Evolutionary conservation across 2,329 filamentous ascomycete species (phyloP), one percentile per base, ranked within the genome.

Genomic region (Claviceps cyperi): DNA sequence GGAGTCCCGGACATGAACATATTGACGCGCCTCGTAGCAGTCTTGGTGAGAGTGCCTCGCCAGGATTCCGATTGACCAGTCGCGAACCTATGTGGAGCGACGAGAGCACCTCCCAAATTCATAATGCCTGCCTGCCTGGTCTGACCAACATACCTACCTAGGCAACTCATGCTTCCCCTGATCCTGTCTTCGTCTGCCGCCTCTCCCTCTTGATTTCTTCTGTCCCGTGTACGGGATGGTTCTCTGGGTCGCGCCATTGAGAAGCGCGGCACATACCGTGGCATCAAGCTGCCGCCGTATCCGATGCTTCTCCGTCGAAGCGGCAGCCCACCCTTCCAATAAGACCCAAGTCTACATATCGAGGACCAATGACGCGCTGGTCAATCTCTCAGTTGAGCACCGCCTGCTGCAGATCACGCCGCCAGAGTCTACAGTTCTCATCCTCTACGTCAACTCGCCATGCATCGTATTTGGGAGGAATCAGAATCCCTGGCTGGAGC

Each of bases 401-500:
- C 83, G 86, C 64, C 81, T 98, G 32, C 78, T 97, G 7, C 80
- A 86, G 59, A 80, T 80, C 50, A 83, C 84, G 0, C 77, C 82
- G 1, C 72, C 80, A 6, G 77, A 84, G 53, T 88, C 88, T 13
- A 83, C 78, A 14, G 68, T 97, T 47, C 77, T 97, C 2, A 85
- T 97, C 51, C 77, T 96, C 47, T 98, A 97, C 69, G 78, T 81
- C 59, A 97, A 98, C 68, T 69, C 79, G 38, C 89, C 91, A 1
- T 89, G 86, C 63, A 77, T 98, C 52, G 83, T 98, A 62, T 83
- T 98, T 57, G 92, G 92, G 43, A 82, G 92, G 53, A 98, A 98
- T 65, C 92, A 98, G 70, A 98, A 98, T 64, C 92, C 92, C 49
- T 98, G 91, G 92, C 75, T 87, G 8, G 92, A 98, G 69, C 81